Evolutionary conservation across 257 asterid species (phyloP).

Genomic region (Ehretia macrophylla): DNA sequence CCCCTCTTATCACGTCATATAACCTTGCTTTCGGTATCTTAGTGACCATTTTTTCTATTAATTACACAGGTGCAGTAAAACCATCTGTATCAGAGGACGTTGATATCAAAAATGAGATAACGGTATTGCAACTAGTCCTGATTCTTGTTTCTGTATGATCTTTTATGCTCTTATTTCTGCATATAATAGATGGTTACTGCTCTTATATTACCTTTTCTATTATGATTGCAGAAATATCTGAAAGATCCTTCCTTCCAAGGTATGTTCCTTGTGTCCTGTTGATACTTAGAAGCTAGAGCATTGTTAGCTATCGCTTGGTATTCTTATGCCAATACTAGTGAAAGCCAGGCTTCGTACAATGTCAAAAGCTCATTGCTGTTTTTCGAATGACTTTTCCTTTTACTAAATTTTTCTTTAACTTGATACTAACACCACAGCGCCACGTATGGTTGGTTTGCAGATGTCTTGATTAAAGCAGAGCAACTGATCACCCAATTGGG

Average conservation of each 20-base stretch:
- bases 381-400: no score
- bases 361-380: not conserved
- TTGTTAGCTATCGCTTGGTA: not conserved
- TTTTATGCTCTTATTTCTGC: not conserved
- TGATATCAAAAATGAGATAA: constrained; percentile 54
- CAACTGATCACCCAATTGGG: constrained; percentile 57
- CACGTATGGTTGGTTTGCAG: constrained; percentile 41
- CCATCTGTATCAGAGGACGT: constrained; percentile 26
- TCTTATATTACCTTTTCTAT: constrained; percentile 8
- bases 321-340: not conserved
- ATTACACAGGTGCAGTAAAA: constrained; percentile 32
- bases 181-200: not conserved
- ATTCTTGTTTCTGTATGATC: not conserved
- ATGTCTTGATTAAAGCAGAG: constrained; percentile 66
- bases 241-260: constrained; percentile 73
- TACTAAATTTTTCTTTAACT: not conserved
- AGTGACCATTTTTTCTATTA: constrained; percentile 12
- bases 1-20: constrained; percentile 7
- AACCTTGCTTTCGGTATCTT: constrained; percentile 7
- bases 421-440: not conserved
- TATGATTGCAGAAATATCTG: constrained; percentile 60
- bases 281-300: not conserved
- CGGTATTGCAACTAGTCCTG: constrained; percentile 35
- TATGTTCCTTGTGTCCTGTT: constrained; percentile 12
- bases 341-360: not conserved